Evolutionary conservation across 257 asterid genomes (phyloP), one percentile per base, ranked within the genome.

Genomic region (Prunella vulgaris): DNA sequence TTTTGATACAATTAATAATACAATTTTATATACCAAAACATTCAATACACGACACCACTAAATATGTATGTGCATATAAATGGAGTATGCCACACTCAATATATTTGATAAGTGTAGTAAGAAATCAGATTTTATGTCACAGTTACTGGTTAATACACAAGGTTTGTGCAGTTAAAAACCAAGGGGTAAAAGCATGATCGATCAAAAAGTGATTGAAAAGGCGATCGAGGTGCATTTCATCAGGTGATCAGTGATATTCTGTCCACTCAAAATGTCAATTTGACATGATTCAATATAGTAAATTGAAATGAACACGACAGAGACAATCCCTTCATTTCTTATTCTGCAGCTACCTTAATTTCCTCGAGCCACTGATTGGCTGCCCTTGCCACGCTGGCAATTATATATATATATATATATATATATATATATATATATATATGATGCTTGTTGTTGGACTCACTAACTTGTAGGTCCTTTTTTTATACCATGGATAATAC

Each of bases 281-380:
- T 76, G 82, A 81, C 72, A 64, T 69, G 80, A 79, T 78, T 70
- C 74, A 76, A 75, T 75, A 28, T 73, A 74, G 81, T 75, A 65
- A 60, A 70, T 64, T 54, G 46, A 76, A 68, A 68, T 37, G 67
- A 61, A 61, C 60, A 38, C 56, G 66, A 28, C 71, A 49, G 77
- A 71, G 74, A 67, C 40, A 73, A 64, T 68, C 14, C 79, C 75
- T 51, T 9, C 57, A 18, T 67, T 76, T 77, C 75, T 77, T 52
- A 77, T 54, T 81, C 81, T 70, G 63, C 81, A 79, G 71, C 79
- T 35, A 84, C 97, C 98, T 88, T 93, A 93, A 85, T 82, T 84
- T 88, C 86, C 64, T 82, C 98, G 96, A 93, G 82, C 37, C 75
- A 80, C 79, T 85, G 92, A 86, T 82, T 89, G 94, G 95, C 84